Evolutionary conservation across 2,329 filamentous ascomycete genomes (phyloP).

Genomic region (Pseudodiploospora longispora): DNA sequence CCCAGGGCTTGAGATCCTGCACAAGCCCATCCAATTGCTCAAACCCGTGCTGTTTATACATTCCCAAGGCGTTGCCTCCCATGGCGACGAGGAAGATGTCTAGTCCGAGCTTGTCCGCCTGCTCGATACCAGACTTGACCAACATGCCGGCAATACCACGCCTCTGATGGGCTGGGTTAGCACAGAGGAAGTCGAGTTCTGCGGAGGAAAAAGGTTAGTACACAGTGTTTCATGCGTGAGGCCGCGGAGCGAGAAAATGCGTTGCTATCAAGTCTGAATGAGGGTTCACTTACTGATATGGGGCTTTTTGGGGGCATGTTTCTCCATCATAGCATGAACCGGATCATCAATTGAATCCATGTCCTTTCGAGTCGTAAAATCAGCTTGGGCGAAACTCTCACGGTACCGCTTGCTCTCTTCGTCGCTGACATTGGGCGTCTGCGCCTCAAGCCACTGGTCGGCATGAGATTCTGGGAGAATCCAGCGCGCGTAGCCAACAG

Average conservation of each 20-base stretch:
- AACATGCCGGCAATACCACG: neutral
- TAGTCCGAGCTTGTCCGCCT: neutral
- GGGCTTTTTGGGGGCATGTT: neutral
- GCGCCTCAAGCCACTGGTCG: neutral
- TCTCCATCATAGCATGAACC: neutral
- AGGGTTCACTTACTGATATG: neutral
- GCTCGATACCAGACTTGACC: neutral
- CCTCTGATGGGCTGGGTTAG: neutral
- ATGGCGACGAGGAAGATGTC: neutral
- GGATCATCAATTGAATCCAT: neutral
- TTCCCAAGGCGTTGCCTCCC: neutral
- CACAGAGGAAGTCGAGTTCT: neutral
- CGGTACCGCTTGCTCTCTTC: neutral
- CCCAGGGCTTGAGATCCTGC: neutral
- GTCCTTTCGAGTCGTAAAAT: neutral
- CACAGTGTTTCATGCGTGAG: no score
- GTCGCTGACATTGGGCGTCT: neutral
- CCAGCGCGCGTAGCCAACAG: conserved; percentile 17
- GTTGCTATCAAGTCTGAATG: no score
- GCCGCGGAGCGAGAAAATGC: no score
- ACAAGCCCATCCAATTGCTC: neutral
- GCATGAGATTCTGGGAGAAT: conserved; percentile 1
- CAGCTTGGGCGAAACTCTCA: neutral
- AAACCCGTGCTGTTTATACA: neutral
- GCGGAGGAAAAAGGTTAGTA: neutral